phyloP scores from a whole-genome alignment of 1,139 yeast species.

The Yamadazyma oceani region DNA sequence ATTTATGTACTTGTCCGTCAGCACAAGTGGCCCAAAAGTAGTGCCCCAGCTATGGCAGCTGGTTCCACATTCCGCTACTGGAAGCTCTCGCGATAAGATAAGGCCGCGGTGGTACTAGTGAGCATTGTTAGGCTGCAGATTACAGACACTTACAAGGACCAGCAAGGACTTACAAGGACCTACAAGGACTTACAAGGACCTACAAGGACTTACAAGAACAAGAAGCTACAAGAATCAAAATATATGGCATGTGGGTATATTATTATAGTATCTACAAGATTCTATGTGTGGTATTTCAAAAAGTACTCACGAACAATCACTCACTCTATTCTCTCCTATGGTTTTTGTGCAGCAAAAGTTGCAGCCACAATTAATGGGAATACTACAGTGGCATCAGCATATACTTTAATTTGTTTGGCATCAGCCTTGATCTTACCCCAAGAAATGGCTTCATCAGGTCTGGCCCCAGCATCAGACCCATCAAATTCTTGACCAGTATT shows the following conservation, averaged over 20 bases:
- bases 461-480: constrained; percentile 98
- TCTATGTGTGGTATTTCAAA: too few species aligned
- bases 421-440: constrained; percentile 99
- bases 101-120: background rate
- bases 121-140: too few species aligned
- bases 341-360: constrained; percentile 69
- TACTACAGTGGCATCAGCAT: constrained; percentile 94
- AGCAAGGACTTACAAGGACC: too few species aligned
- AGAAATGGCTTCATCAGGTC: constrained; percentile 97
- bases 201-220: too few species aligned
- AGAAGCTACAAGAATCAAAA: too few species aligned
- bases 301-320: too few species aligned
- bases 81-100: constrained; percentile 6
- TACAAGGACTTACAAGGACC: too few species aligned
- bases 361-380: constrained; percentile 97
- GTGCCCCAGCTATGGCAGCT: background rate
- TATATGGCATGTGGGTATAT: too few species aligned
- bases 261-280: background rate
- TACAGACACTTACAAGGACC: too few species aligned
- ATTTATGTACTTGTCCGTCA: background rate
- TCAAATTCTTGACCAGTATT: constrained; percentile 99
- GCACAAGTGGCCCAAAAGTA: background rate
- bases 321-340: too few species aligned
- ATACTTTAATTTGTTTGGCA: constrained; percentile 87
- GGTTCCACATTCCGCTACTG: constrained; percentile 6